A percentile compares a stretch with the other conserved stretches of the same genome.
Evolutionary conservation across 129 eudicot species (phyloP).

Genomic region (Pittosporum tobira): DNA sequence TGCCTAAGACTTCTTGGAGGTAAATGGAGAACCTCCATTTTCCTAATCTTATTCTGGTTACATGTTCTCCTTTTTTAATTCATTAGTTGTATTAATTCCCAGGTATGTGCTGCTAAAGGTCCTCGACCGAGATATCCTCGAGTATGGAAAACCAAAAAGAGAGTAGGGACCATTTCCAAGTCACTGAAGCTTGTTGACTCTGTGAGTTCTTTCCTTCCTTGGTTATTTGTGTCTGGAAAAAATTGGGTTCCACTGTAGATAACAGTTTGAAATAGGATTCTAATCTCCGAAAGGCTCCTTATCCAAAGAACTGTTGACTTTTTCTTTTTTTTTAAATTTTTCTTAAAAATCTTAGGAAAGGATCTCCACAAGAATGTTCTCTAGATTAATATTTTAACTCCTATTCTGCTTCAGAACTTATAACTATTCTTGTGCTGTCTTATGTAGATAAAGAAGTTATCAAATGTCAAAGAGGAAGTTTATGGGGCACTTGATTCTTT

Average conservation of each 20-base stretch:
- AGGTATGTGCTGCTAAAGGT: slow-evolving; percentile 93
- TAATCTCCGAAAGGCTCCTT: neutral
- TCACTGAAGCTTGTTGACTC: slow-evolving; percentile 77
- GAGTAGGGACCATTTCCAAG: slow-evolving; percentile 80
- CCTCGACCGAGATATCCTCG: slow-evolving; percentile 97
- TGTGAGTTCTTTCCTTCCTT: slow-evolving; percentile 40
- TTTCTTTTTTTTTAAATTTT: neutral
- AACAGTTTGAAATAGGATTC: neutral
- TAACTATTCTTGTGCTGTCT: slow-evolving; percentile 1
- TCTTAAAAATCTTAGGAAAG: neutral
- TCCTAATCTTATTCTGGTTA: slow-evolving; percentile 1
- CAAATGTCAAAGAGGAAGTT: slow-evolving; percentile 95
- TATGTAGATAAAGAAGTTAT: slow-evolving; percentile 67
- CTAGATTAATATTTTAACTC: neutral
- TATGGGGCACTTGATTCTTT: slow-evolving; percentile 94
- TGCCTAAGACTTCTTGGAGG: neutral
- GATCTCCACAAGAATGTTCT: neutral
- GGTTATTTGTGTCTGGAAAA: slow-evolving; percentile 6
- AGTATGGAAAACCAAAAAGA: slow-evolving; percentile 71
- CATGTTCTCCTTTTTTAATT: neutral
- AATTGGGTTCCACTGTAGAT: neutral
- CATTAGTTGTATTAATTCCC: slow-evolving; percentile 15
- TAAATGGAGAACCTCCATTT: too few species aligned
- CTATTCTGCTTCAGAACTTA: neutral
- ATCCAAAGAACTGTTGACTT: neutral